Evolutionary conservation across 2,329 filamentous ascomycete genomes (phyloP).

Genomic region (Tetracladium maxilliforme): DNA sequence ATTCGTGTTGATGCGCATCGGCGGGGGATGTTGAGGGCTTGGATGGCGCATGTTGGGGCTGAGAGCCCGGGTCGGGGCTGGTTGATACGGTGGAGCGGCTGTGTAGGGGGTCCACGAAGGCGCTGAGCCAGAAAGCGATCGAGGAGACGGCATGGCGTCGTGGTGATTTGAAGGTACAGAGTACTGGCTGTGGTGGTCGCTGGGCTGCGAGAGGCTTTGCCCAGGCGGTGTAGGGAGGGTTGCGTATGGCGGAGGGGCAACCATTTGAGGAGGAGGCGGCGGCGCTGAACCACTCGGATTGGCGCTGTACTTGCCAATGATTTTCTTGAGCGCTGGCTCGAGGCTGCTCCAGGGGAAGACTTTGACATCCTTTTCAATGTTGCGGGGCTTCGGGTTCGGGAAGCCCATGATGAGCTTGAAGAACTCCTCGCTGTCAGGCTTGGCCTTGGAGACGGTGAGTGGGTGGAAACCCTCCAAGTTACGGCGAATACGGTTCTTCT

Average conservation of each 20-base stretch:
- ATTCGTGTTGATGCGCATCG: too few relatives aligned
- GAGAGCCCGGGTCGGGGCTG: too few relatives aligned
- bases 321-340: conserved; percentile 81
- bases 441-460: conserved; percentile 83
- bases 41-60: too few relatives aligned
- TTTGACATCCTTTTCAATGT: conserved; percentile 99
- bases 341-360: conserved; percentile 96
- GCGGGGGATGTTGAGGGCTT: too few relatives aligned
- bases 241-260: conserved; percentile 9
- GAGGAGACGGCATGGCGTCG: too few relatives aligned
- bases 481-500: conserved; percentile 94
- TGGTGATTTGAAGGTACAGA: too few relatives aligned
- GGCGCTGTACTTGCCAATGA: conserved; percentile 77
- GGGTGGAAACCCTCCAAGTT: conserved; percentile 93
- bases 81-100: conserved; percentile 5
- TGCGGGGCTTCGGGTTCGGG: conserved; percentile 83
- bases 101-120: conserved; percentile 10
- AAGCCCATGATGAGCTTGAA: conserved; percentile 99
- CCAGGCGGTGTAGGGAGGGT: conserved; percentile 12
- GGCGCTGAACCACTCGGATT: conserved; percentile 5
- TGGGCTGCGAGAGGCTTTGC: conserved; percentile 10
- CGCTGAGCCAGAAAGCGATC: conserved; percentile 10
- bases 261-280: not conserved
- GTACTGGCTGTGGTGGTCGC: conserved; percentile 13
- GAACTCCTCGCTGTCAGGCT: conserved; percentile 85